These are phyloP conservation scores for Ascosphaera aggregata DNA, from an alignment of 2,329 filamentous ascomycete genomes.

Conservation along the genomic window DNA sequence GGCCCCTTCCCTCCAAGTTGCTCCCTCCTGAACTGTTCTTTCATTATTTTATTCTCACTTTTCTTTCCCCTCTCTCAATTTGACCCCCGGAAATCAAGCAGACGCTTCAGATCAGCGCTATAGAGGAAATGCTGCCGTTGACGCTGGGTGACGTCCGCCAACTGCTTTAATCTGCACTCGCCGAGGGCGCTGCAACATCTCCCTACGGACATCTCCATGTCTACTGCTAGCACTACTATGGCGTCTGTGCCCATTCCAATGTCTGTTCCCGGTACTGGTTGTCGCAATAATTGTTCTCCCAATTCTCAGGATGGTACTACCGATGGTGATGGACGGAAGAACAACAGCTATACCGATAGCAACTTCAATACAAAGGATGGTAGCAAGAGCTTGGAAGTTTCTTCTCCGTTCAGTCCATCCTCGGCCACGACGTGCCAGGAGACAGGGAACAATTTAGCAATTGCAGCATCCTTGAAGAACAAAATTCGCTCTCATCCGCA, in stretches of 20 bases:
- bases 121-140: too few relatives aligned
- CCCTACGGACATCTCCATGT: background rate
- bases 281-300: background rate
- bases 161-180: background rate
- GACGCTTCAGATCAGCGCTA: too few relatives aligned
- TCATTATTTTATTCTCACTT: too few relatives aligned
- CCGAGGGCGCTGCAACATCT: background rate
- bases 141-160: too few relatives aligned
- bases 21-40: background rate
- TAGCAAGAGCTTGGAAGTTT: background rate
- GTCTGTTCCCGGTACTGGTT: background rate
- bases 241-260: background rate
- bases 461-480: background rate
- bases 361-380: background rate
- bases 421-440: background rate
- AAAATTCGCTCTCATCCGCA: too few relatives aligned
- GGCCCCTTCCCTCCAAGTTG: background rate
- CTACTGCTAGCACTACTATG: background rate
- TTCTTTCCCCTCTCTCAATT: too few relatives aligned
- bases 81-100: too few relatives aligned
- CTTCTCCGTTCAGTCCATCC: background rate
- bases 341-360: background rate
- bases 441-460: background rate
- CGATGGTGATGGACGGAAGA: background rate
- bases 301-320: background rate